Evolutionary conservation across 331 rosid species (phyloP).

Genomic region (Rosa hybrid): DNA sequence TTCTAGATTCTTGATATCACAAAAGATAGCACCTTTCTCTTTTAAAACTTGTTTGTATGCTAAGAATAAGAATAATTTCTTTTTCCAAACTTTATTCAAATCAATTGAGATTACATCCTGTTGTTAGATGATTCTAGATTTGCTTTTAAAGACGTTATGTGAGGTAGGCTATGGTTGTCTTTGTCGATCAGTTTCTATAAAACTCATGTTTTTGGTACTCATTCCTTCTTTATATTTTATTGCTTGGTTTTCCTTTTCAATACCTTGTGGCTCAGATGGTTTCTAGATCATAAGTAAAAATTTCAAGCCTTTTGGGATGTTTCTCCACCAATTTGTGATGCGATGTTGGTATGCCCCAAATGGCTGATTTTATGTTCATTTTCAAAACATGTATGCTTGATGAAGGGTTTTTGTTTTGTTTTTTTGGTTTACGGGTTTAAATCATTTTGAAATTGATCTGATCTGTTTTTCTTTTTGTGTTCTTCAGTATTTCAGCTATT

Average conservation of each 20-base stretch:
- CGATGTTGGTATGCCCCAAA: neutral
- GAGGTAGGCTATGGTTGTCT: conserved; percentile 17
- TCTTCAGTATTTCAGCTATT: conserved; percentile 26
- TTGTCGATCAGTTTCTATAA: conserved; percentile 2
- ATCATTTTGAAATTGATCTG: neutral
- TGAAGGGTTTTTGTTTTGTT: neutral
- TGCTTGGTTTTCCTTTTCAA: too few species aligned
- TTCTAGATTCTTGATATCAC: conserved; percentile 29
- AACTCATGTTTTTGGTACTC: conserved; percentile 5
- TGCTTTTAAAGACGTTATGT: conserved; percentile 28
- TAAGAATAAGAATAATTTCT: conserved; percentile 35
- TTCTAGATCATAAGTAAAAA: neutral
- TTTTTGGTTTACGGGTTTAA: neutral
- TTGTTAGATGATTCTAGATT: conserved; percentile 36
- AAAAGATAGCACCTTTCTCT: neutral
- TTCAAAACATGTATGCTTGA: neutral
- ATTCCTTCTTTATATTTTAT: neutral
- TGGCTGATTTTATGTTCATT: neutral
- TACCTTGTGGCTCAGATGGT: neutral
- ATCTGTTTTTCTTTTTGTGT: neutral
- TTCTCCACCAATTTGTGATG: neutral
- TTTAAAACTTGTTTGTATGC: neutral
- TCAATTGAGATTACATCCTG: conserved; percentile 16
- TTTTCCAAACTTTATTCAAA: neutral
- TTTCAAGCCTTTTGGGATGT: neutral